A percentile compares a stretch with the other conserved stretches of the same genome.
Conservation (phyloP, 2,329 filamentous ascomycete species). For the Diplodia scrobiculata region DNA sequence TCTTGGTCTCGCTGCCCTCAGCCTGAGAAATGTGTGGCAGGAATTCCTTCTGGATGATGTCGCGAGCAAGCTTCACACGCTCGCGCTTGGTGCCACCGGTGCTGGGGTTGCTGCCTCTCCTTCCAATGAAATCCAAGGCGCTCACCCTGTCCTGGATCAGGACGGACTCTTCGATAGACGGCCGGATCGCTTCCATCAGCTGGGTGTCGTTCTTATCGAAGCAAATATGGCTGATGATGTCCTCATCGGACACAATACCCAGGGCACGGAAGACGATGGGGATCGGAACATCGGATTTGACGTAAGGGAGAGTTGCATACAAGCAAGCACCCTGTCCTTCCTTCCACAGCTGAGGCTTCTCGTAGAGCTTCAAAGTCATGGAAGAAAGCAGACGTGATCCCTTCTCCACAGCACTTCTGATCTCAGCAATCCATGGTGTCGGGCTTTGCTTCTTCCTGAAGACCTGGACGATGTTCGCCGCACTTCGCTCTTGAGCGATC, state of each 20-base stretch:
- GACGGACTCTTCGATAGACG: constrained; percentile 95
- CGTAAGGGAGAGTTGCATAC: constrained; percentile 86
- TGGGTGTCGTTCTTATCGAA: constrained; percentile 93
- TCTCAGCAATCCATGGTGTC: constrained; percentile 91
- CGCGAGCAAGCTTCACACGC: constrained; percentile 87
- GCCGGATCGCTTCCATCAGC: constrained; percentile 96
- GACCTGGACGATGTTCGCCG: constrained; percentile 97
- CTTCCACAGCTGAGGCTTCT: constrained; percentile 78
- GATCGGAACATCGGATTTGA: constrained; percentile 90
- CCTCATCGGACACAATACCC: constrained; percentile 94
- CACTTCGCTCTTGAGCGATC: constrained; percentile 95
- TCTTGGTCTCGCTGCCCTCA: constrained; percentile 91
- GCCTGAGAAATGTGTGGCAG: constrained; percentile 94
- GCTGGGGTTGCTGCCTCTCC: constrained; percentile 65
- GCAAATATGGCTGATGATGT: constrained; percentile 96
- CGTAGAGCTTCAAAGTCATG: constrained; percentile 84
- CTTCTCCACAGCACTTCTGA: constrained; percentile 93
- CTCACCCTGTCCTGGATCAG: constrained; percentile 94
- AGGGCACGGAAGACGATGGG: constrained; percentile 94
- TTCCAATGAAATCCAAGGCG: constrained; percentile 92
- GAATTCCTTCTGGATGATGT: constrained; percentile 96
- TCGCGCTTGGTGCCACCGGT: constrained; percentile 76
- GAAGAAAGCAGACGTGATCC: constrained; percentile 93
- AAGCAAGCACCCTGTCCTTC: constrained; percentile 85
- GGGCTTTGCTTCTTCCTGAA: constrained; percentile 98